phyloP scores from a whole-genome alignment of 192 early-diverging fungal species.

The Spinellus fusiger region DNA sequence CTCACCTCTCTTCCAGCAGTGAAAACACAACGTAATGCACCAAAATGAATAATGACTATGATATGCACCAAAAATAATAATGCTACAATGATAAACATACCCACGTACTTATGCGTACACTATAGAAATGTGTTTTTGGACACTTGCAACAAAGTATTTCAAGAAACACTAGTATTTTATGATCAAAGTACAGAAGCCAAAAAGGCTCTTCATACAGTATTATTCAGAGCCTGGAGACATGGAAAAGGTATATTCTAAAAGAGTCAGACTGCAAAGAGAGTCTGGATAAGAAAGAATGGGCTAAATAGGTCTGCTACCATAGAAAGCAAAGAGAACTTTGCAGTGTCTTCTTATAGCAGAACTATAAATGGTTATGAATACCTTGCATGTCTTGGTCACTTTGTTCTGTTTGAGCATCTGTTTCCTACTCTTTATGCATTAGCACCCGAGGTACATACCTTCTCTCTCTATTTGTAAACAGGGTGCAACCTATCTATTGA shows the following conservation, averaged over 20 bases:
- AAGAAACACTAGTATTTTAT: background rate
- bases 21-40: background rate
- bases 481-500: background rate
- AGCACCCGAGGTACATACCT: background rate
- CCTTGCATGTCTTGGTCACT: background rate
- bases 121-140: background rate
- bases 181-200: background rate
- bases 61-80: background rate
- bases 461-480: background rate
- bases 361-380: background rate
- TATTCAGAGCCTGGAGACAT: background rate
- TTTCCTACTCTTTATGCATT: background rate
- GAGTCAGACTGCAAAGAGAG: no score
- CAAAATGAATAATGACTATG: background rate
- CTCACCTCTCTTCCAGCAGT: background rate
- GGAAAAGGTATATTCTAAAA: constrained; percentile 1
- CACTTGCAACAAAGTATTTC: no score
- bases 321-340: background rate
- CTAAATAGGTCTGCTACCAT: no score
- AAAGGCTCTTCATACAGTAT: background rate
- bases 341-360: background rate
- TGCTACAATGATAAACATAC: no score
- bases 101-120: no score
- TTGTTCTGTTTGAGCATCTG: background rate
- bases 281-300: no score